Conservation (phyloP, 192 early-diverging fungal species). For the Powellomyces hirtus region DNA sequence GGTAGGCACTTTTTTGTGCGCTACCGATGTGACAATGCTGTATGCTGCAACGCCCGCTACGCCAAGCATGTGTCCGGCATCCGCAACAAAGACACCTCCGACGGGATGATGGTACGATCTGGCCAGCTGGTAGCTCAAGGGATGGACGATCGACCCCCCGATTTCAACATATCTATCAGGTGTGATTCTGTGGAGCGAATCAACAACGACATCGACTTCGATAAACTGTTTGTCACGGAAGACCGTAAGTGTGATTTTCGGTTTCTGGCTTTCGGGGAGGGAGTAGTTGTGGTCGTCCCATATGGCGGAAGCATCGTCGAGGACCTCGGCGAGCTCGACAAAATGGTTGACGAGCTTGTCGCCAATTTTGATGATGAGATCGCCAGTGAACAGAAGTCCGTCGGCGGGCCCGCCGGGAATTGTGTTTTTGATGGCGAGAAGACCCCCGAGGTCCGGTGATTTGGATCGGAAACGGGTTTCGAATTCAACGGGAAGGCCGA, state of each 20-base stretch:
- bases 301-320: slow-evolving; percentile 45
- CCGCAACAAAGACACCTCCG: slow-evolving; percentile 37
- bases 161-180: slow-evolving; percentile 80
- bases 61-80: slow-evolving; percentile 40
- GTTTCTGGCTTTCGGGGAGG: slow-evolving; percentile 8
- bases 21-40: slow-evolving; percentile 31
- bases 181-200: slow-evolving; percentile 43
- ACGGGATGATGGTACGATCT: slow-evolving; percentile 32
- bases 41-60: slow-evolving; percentile 33
- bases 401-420: slow-evolving; percentile 62
- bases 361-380: slow-evolving; percentile 37
- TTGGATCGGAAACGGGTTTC: slow-evolving; percentile 58
- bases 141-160: slow-evolving; percentile 66
- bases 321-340: slow-evolving; percentile 60
- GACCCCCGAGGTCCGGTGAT: slow-evolving; percentile 64
- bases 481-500: slow-evolving; percentile 59
- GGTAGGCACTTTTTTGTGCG: slow-evolving; percentile 55
- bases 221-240: slow-evolving; percentile 51
- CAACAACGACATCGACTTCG: slow-evolving; percentile 28
- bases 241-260: slow-evolving; percentile 16
- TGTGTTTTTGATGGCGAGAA: slow-evolving; percentile 63
- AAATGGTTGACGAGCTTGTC: slow-evolving; percentile 68
- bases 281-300: slow-evolving; percentile 17
- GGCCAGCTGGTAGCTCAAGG: slow-evolving; percentile 45
- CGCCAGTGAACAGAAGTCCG: slow-evolving; percentile 48